A percentile compares a stretch with the other conserved stretches of the same genome.
phyloP scores from a whole-genome alignment of 176 grass and related monocot species.

The Pontederia paniculata region DNA sequence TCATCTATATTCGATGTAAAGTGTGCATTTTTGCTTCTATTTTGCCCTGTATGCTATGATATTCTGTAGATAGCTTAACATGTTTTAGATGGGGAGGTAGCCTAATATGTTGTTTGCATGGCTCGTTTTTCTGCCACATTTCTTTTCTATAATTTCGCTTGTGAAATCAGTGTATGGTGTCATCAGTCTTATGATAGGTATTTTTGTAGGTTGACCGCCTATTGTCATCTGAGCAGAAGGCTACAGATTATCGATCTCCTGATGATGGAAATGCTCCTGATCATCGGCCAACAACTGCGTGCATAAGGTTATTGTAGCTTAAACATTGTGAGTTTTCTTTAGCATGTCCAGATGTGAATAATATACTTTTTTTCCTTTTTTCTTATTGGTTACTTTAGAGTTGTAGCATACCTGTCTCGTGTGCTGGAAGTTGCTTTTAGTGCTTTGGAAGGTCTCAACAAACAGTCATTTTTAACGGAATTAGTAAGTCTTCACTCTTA shows the following conservation, averaged over 20 bases:
- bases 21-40: no score
- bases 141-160: no score
- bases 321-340: constrained; percentile 9
- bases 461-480: constrained; percentile 98
- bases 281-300: constrained; percentile 93
- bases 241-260: constrained; percentile 82
- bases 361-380: constrained; percentile 4
- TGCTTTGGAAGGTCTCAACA: constrained; percentile 94
- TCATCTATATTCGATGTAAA: no score
- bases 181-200: no score
- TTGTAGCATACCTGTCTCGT: constrained; percentile 96
- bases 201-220: constrained; percentile 76
- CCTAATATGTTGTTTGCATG: no score
- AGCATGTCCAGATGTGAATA: constrained; percentile 15
- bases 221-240: constrained; percentile 88
- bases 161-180: no score
- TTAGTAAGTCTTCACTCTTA: constrained; percentile 42
- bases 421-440: constrained; percentile 95
- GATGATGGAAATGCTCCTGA: constrained; percentile 93
- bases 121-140: no score
- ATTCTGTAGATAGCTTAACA: no score
- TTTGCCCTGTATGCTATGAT: no score
- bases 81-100: no score
- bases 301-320: constrained; percentile 53
- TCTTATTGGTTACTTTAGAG: constrained; percentile 39